Percentiles rank a stretch among this genome's conserved stretches.
Conservation (phyloP, 495 filamentous ascomycete genomes). For the Bombardia bombarda region DNA sequence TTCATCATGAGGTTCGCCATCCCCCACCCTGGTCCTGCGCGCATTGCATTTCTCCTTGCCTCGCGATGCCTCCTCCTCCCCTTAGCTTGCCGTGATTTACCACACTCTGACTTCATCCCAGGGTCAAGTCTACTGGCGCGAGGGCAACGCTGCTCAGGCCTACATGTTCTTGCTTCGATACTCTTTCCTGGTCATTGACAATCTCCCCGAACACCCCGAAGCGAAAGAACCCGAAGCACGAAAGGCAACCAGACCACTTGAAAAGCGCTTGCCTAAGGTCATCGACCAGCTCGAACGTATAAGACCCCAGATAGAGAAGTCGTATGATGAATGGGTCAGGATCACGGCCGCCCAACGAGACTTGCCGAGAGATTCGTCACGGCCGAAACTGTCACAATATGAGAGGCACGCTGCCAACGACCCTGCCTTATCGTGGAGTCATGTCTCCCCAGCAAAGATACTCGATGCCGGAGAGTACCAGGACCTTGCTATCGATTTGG, state of each 20-base stretch:
- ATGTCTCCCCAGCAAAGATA: constrained; percentile 26
- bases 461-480: constrained; percentile 64
- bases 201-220: constrained; percentile 56
- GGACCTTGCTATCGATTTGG: constrained; percentile 71
- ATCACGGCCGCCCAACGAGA: constrained; percentile 11
- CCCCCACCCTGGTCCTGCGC: background rate
- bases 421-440: constrained; percentile 35
- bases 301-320: constrained; percentile 30
- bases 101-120: constrained; percentile 2
- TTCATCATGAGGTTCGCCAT: constrained; percentile 69
- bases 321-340: constrained; percentile 27
- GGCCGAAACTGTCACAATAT: constrained; percentile 13
- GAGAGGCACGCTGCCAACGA: constrained; percentile 36
- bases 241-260: constrained; percentile 12
- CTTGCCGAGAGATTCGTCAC: constrained; percentile 1
- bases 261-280: constrained; percentile 19
- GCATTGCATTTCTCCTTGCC: background rate
- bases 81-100: background rate
- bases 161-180: constrained; percentile 83
- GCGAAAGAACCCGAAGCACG: constrained; percentile 44
- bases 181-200: constrained; percentile 58
- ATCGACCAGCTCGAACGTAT: constrained; percentile 51
- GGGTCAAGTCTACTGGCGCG: constrained; percentile 64
- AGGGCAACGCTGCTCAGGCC: constrained; percentile 78
- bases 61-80: background rate